Conservation (phyloP, 116 monocot species). For the Dioscorea cayenensis region DNA sequence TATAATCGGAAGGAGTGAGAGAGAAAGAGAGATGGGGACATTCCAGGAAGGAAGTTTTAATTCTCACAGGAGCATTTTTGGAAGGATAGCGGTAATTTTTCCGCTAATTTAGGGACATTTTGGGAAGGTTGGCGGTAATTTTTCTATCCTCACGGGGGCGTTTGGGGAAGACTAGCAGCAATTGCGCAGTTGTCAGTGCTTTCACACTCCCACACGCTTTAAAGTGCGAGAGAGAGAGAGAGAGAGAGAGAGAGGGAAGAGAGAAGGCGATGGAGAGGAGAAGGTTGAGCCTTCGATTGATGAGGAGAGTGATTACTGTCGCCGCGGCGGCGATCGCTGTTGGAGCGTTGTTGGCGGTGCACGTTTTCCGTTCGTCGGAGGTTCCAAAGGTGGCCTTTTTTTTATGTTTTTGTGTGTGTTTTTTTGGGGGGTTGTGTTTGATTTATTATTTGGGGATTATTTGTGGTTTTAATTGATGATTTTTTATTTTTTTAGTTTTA, state of each 20-base stretch:
- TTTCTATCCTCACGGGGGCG: too few relatives aligned
- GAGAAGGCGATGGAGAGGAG: conserved; percentile 20
- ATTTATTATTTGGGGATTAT: not conserved
- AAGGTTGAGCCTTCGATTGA: conserved; percentile 32
- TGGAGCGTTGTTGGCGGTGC: conserved; percentile 35
- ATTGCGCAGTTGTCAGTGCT: too few relatives aligned
- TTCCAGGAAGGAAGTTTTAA: too few relatives aligned
- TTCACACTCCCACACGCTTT: too few relatives aligned
- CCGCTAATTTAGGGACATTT: too few relatives aligned
- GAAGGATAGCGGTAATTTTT: too few relatives aligned
- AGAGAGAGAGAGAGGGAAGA: not conserved
- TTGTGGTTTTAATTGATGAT: too few relatives aligned
- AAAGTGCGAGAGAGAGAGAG: not conserved
- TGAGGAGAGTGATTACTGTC: conserved; percentile 50
- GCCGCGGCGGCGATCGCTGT: conserved; percentile 38
- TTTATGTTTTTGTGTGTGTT: not conserved
- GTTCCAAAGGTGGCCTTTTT: conserved; percentile 25
- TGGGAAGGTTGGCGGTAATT: too few relatives aligned
- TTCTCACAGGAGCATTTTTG: too few relatives aligned
- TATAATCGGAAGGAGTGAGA: too few relatives aligned
- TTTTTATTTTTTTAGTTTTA: not conserved
- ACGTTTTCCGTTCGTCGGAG: conserved; percentile 29
- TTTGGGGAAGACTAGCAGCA: too few relatives aligned
- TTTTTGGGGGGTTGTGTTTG: not conserved
- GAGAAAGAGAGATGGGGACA: too few relatives aligned